phyloP scores from a whole-genome alignment of 345 rosid species.

The Turnera subulata region DNA sequence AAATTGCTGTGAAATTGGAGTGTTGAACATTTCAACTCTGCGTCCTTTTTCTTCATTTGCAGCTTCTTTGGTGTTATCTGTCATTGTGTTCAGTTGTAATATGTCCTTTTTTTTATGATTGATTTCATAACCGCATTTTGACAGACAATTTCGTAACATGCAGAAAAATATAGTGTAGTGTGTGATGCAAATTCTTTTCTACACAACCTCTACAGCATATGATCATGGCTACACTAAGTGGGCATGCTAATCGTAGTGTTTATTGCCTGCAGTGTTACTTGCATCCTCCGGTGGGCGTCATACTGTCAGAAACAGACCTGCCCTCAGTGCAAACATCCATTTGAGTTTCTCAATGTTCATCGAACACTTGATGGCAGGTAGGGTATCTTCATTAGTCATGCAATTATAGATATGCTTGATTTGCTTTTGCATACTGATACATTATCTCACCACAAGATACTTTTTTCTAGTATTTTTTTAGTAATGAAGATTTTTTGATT shows the following conservation, averaged over 20 bases:
- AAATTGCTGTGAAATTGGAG: too few relatives aligned
- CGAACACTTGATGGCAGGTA: slow-evolving; percentile 88
- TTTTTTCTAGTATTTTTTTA: background rate
- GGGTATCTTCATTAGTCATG: background rate
- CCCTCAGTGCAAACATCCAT: slow-evolving; percentile 93
- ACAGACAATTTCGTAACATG: too few relatives aligned
- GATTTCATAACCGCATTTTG: too few relatives aligned
- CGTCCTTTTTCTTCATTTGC: too few relatives aligned
- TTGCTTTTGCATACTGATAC: background rate
- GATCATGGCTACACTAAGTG: background rate
- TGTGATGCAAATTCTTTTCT: too few relatives aligned
- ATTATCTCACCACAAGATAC: background rate
- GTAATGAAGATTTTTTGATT: background rate
- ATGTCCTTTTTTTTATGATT: too few relatives aligned
- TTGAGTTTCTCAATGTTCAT: slow-evolving; percentile 78
- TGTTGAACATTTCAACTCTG: too few relatives aligned
- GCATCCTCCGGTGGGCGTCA: slow-evolving; percentile 92
- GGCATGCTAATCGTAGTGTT: background rate
- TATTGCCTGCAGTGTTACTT: slow-evolving; percentile 55
- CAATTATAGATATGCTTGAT: background rate
- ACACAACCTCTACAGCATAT: too few relatives aligned
- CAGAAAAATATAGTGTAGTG: too few relatives aligned
- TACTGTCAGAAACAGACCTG: slow-evolving; percentile 62
- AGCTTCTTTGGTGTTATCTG: too few relatives aligned
- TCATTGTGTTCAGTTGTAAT: too few relatives aligned